These are phyloP conservation scores for Maudiozyma pseudohumilis DNA, from an alignment of 805 yeast genomes.

Conservation along the genomic window DNA sequence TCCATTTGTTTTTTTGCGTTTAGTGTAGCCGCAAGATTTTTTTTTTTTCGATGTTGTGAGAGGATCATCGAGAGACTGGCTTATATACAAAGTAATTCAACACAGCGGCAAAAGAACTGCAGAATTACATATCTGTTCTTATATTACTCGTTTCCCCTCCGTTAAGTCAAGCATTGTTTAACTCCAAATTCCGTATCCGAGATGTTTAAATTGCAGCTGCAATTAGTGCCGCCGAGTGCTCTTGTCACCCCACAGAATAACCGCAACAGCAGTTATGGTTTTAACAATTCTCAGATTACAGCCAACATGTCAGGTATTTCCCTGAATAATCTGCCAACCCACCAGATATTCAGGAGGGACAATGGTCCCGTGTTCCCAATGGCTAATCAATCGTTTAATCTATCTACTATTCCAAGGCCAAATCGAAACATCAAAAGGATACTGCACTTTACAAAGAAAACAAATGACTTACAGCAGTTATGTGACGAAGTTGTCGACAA, in stretches of 20 bases:
- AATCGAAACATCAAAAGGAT: slow-evolving; percentile 35
- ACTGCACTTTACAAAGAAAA: slow-evolving; percentile 47
- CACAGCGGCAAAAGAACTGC: too few relatives aligned
- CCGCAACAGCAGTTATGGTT: not conserved
- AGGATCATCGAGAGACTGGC: too few relatives aligned
- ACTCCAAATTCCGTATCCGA: too few relatives aligned
- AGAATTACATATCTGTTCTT: too few relatives aligned
- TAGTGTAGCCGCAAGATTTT: too few relatives aligned
- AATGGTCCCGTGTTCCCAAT: not conserved
- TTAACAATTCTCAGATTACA: not conserved
- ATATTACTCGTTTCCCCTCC: too few relatives aligned
- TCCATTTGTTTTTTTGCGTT: too few relatives aligned
- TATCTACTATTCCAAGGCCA: not conserved
- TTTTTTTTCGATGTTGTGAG: too few relatives aligned
- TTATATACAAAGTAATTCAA: too few relatives aligned
- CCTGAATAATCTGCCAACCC: not conserved
- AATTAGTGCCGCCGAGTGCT: slow-evolving; percentile 9
- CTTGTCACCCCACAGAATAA: not conserved
- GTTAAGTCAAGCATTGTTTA: too few relatives aligned
- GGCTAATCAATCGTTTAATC: not conserved
- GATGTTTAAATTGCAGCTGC: slow-evolving; percentile 10
- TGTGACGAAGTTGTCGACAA: slow-evolving; percentile 45
- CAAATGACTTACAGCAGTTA: slow-evolving; percentile 37
- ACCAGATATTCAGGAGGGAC: not conserved
- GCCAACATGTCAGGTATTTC: slow-evolving; percentile 1